phyloP scores from a whole-genome alignment of 169 alveolate genomes.

The Theileria orientalis region DNA sequence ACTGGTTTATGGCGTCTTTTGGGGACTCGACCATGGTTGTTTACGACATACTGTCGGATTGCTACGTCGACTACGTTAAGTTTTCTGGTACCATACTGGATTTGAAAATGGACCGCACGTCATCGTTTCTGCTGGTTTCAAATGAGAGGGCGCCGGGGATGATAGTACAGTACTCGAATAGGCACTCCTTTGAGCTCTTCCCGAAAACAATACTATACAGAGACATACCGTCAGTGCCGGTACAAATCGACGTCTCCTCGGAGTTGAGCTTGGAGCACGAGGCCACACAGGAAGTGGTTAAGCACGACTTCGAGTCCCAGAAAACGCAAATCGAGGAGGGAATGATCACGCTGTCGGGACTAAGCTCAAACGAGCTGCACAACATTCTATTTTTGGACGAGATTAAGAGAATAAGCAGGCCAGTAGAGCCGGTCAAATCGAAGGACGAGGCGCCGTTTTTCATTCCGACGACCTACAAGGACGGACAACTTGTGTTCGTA shows the following conservation, averaged over 20 bases:
- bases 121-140: conserved; percentile 46
- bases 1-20: conserved; percentile 45
- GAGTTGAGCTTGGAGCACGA: neutral
- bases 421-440: conserved; percentile 51
- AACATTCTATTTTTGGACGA: conserved; percentile 51
- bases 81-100: conserved; percentile 31
- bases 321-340: conserved; percentile 41
- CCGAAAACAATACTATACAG: conserved; percentile 56
- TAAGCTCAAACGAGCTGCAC: conserved; percentile 35
- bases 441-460: conserved; percentile 60
- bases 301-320: conserved; percentile 7
- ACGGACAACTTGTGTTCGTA: conserved; percentile 59
- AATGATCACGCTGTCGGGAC: conserved; percentile 49
- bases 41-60: conserved; percentile 56
- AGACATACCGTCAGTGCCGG: conserved; percentile 38
- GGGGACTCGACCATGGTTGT: conserved; percentile 47
- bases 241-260: conserved; percentile 13
- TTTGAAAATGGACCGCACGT: conserved; percentile 50
- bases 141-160: conserved; percentile 57
- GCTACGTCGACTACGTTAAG: conserved; percentile 62
- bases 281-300: conserved; percentile 2
- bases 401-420: conserved; percentile 56
- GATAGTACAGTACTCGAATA: conserved; percentile 49
- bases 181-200: conserved; percentile 49
- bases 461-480: conserved; percentile 63